A percentile compares a stretch with the other conserved stretches of the same genome.
These are phyloP conservation scores for Conticribra weissflogii DNA, from an alignment of 108 stramenopile species.

Conservation along the genomic window DNA sequence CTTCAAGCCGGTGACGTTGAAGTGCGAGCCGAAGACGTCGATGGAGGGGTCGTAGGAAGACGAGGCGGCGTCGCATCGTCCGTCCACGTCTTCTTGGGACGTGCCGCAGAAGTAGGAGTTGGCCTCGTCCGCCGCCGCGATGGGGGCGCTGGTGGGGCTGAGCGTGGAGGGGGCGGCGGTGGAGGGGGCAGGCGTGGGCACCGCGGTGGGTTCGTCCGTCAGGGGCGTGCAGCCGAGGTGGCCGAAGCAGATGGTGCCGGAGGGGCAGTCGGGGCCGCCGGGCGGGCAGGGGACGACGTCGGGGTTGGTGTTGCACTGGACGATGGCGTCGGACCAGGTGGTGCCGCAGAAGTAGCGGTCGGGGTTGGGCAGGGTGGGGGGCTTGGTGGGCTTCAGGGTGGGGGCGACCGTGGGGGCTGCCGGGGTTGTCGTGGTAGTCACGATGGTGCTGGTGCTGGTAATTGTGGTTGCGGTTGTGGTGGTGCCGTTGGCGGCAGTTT, in stretches of 20 bases:
- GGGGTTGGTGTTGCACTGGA: slow-evolving; percentile 26
- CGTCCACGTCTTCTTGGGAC: slow-evolving; percentile 20
- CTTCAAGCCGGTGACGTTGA: too few species aligned
- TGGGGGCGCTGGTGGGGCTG: slow-evolving; percentile 19
- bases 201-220: slow-evolving; percentile 14
- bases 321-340: slow-evolving; percentile 26
- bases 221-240: slow-evolving; percentile 13
- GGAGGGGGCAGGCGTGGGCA: slow-evolving; percentile 14
- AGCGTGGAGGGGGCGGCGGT: slow-evolving; percentile 21
- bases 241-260: slow-evolving; percentile 15
- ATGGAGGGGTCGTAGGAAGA: too few species aligned
- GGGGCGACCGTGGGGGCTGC: not conserved
- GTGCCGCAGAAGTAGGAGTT: slow-evolving; percentile 39
- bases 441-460: not conserved
- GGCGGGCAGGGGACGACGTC: slow-evolving; percentile 29
- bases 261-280: slow-evolving; percentile 14
- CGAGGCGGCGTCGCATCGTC: slow-evolving; percentile 18
- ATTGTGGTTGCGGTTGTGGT: slow-evolving; percentile 5
- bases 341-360: not conserved
- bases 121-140: slow-evolving; percentile 15
- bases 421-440: not conserved
- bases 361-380: not conserved
- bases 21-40: too few species aligned
- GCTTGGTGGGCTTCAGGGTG: not conserved
- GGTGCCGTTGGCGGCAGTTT: not conserved